phyloP scores from a whole-genome alignment of 257 asterid genomes.

The Nicotiana otophora region DNA sequence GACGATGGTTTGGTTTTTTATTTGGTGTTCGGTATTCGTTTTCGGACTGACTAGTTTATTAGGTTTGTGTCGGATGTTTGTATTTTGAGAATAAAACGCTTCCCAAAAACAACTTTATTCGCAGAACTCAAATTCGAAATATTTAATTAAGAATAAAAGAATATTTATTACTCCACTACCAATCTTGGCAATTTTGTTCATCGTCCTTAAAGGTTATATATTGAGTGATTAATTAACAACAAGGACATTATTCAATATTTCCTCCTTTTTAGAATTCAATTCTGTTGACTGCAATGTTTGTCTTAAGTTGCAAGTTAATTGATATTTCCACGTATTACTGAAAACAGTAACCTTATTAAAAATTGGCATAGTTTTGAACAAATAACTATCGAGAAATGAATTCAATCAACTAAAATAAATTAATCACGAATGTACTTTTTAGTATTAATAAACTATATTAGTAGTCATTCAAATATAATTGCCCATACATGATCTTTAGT shows the following conservation, averaged over 20 bases:
- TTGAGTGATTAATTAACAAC: neutral
- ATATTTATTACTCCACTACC: too few relatives aligned
- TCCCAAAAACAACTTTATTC: too few relatives aligned
- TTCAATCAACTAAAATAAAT: neutral
- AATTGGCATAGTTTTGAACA: neutral
- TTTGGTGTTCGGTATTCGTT: too few relatives aligned
- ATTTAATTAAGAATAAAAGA: too few relatives aligned
- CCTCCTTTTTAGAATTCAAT: neutral
- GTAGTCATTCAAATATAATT: too few relatives aligned
- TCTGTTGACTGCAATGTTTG: neutral
- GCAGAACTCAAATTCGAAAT: too few relatives aligned
- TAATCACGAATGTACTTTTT: too few relatives aligned
- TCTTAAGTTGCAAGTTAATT: neutral
- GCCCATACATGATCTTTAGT: neutral
- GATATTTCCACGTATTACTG: neutral
- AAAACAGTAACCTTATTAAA: neutral
- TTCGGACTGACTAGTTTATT: too few relatives aligned
- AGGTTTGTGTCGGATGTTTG: too few relatives aligned
- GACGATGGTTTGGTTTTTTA: too few relatives aligned
- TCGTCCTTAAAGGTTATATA: neutral
- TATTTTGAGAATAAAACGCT: too few relatives aligned
- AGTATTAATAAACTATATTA: too few relatives aligned
- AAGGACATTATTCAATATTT: neutral
- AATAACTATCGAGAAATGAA: neutral
- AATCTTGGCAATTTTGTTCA: neutral